phyloP scores from a whole-genome alignment of 805 yeast species.

The Schizosaccharomyces osmophilus region DNA sequence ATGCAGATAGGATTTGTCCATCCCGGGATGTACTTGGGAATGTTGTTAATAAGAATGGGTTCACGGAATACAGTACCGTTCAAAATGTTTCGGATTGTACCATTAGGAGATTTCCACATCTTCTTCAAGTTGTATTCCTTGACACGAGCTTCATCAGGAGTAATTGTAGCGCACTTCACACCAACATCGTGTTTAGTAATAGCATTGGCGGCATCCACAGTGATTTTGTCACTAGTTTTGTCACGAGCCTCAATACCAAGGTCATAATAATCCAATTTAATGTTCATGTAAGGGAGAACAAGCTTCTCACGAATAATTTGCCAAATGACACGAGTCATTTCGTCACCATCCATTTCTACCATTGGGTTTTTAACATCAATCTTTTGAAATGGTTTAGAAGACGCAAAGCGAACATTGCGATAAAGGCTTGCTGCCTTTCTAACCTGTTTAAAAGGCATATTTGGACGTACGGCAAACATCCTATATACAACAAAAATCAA shows the following conservation, averaged over 20 bases:
- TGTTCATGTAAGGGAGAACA: conserved; percentile 60
- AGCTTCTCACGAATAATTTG: conserved; percentile 63
- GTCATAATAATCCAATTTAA: conserved; percentile 80
- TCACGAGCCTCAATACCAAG: conserved; percentile 72
- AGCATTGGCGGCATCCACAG: conserved; percentile 74
- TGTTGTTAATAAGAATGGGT: conserved; percentile 71
- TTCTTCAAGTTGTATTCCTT: conserved; percentile 72
- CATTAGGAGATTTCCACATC: conserved; percentile 96
- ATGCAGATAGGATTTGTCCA: conserved; percentile 92
- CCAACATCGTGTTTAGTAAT: conserved; percentile 64
- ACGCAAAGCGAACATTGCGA: not conserved
- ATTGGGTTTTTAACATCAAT: conserved; percentile 67
- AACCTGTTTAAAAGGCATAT: too few species aligned
- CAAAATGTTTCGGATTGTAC: conserved; percentile 80
- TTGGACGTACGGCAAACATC: not conserved
- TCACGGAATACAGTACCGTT: conserved; percentile 96
- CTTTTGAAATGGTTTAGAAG: conserved; percentile 49
- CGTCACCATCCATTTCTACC: conserved; percentile 96
- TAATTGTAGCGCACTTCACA: conserved; percentile 91
- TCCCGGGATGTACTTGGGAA: conserved; percentile 70
- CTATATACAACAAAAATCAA: not conserved
- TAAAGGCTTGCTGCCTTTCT: not conserved
- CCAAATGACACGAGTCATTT: conserved; percentile 94
- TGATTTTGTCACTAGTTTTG: conserved; percentile 66
- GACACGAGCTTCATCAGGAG: conserved; percentile 94